A percentile compares a stretch with the other conserved stretches of the same genome.
Evolutionary conservation across 2,329 filamentous ascomycete genomes (phyloP).

Genomic region (Pseudocercospora eumusae): DNA sequence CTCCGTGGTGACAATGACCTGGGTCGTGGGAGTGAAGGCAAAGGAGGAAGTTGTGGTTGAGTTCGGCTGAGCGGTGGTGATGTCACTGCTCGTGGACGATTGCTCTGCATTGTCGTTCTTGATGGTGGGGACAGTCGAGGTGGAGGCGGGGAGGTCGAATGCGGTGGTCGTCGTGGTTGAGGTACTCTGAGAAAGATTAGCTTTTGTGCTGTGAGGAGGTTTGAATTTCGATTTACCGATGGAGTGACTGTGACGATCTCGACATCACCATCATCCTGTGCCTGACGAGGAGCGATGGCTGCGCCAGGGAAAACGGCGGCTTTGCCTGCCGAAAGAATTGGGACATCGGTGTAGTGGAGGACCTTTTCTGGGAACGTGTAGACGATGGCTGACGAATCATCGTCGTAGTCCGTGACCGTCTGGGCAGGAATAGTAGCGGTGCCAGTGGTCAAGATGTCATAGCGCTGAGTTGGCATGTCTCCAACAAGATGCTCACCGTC

Average conservation of each 20-base stretch:
- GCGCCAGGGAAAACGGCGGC: neutral
- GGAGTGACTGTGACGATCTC: neutral
- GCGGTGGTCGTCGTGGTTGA: neutral
- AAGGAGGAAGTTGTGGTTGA: neutral
- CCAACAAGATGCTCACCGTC: neutral
- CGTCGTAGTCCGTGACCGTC: conserved; percentile 4
- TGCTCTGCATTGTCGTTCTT: neutral
- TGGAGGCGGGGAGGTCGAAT: neutral
- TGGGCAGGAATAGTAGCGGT: conserved; percentile 1
- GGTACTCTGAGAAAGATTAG: neutral
- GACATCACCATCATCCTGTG: neutral
- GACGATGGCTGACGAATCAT: neutral
- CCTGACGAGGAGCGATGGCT: neutral
- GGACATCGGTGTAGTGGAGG: neutral
- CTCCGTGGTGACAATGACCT: neutral
- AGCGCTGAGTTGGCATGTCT: conserved; percentile 3
- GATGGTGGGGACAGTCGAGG: neutral
- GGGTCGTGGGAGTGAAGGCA: neutral
- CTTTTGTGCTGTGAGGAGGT: neutral
- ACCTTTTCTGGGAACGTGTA: neutral
- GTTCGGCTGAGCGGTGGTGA: neutral
- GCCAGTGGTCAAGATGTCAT: conserved; percentile 7
- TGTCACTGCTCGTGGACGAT: neutral
- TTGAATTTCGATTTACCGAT: neutral
- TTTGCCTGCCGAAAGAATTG: neutral